phyloP scores from a whole-genome alignment of 2,329 filamentous ascomycete species.

The Colletotrichum sp. region DNA sequence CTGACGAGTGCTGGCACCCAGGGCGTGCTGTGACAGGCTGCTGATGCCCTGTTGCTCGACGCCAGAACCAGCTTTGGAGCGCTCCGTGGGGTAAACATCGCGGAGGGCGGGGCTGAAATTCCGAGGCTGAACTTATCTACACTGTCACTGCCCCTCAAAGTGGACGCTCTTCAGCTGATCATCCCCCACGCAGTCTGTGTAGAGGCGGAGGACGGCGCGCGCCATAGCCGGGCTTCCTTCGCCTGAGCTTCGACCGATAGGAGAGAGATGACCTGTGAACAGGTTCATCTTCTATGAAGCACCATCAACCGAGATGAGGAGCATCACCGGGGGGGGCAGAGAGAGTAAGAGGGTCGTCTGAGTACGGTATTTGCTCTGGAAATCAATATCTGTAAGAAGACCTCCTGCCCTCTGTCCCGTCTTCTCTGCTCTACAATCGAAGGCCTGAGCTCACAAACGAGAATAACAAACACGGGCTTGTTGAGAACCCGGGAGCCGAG shows the following conservation, averaged over 20 bases:
- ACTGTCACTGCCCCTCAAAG: too few relatives aligned
- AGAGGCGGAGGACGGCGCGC: background rate
- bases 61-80: too few relatives aligned
- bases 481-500: background rate
- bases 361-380: background rate
- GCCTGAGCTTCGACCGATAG: background rate
- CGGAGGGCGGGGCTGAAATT: too few relatives aligned
- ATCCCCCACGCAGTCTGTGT: too few relatives aligned
- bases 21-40: too few relatives aligned
- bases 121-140: too few relatives aligned
- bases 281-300: fast-evolving
- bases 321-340: background rate
- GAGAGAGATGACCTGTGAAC: background rate
- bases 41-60: too few relatives aligned
- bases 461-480: background rate
- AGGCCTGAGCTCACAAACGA: background rate
- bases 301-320: background rate
- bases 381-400: background rate
- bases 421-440: background rate
- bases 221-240: background rate
- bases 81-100: too few relatives aligned
- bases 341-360: background rate
- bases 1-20: too few relatives aligned
- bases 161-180: too few relatives aligned
- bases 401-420: background rate